Evolutionary conservation across 306 rosid genomes (phyloP).

Genomic region (Notholithocarpus densiflorus): DNA sequence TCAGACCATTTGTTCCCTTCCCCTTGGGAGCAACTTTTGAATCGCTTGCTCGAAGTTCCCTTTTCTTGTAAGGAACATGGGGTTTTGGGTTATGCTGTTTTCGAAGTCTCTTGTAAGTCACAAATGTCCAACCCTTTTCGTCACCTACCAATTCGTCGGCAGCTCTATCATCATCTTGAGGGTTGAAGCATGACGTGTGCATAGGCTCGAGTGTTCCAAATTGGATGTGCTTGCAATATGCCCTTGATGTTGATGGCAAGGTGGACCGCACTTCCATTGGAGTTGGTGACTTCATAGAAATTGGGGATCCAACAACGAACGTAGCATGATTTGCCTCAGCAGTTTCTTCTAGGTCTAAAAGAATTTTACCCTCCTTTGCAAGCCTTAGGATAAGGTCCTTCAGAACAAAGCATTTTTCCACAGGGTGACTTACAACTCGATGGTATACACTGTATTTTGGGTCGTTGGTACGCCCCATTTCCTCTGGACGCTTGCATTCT

Average conservation of each 20-base stretch:
- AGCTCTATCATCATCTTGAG: too few species aligned
- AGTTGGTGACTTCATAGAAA: background rate
- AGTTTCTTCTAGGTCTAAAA: background rate
- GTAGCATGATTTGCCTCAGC: background rate
- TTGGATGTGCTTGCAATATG: too few species aligned
- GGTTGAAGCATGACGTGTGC: too few species aligned
- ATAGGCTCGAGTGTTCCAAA: too few species aligned
- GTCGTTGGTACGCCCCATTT: background rate
- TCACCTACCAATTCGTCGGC: too few species aligned
- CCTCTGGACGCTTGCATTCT: background rate
- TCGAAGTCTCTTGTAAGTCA: too few species aligned
- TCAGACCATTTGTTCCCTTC: rapidly evolving
- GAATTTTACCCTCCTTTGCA: background rate
- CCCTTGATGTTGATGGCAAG: too few species aligned
- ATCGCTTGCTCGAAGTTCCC: rapidly evolving
- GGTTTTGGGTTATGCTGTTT: too few species aligned
- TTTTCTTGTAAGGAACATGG: too few species aligned
- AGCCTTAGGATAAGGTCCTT: background rate
- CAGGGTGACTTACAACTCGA: background rate
- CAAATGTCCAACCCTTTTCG: too few species aligned
- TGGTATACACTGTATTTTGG: background rate
- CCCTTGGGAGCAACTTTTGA: too few species aligned
- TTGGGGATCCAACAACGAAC: background rate
- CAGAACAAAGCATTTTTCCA: background rate
- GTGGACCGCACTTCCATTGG: background rate